Evolutionary conservation across 306 rosid species (phyloP), one percentile per base, ranked within the genome.

Genomic region (Malus orientalis): DNA sequence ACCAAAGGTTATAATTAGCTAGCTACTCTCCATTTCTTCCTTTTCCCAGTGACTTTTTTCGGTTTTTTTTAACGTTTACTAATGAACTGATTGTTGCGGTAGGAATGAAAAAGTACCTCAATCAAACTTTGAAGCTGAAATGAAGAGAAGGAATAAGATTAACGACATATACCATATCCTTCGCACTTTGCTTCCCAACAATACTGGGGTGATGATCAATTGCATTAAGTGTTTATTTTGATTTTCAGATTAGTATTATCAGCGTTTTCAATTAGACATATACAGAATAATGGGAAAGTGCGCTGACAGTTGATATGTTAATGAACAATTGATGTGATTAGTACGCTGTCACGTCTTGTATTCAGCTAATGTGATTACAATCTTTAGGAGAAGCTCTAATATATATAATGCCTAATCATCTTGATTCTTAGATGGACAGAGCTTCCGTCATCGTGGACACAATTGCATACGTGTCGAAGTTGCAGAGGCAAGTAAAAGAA

Each of bases 401-500:
- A 62, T 29, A 80, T 27, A 62, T 29, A 13, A 13, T 47, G 53
- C 14, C 45, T 47, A 22, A 14, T 66, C 64, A 30, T 71, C 32
- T 70, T 67, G 74, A 71, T 69, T 78, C 61, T 79, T 53, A 88
- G 91, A 80, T 92, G 61, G 99, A 95, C 69, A 95, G 86, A 58
- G 99, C 99, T 1, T 86, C 99, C 1, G 92, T 95, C 66, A 92
- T 94, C 3, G 97, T 91, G 70, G 99, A 95, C 72, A 97, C 97
- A 4, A 92, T 95, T 75, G 96, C 89, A 74, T 91, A 32, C 63
- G 97, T 92, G 60, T 85, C 87, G 85, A 96, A 95, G 68, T 78
- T 92, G 86, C 85, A 88, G 83, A 83, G 86, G 79, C 92, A 95
- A 84, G 92, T 60, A 73, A 92, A 86, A 51, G 98, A 95, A 15